Percentiles rank a stretch among this genome's conserved stretches.
phyloP scores from a whole-genome alignment of 495 filamentous ascomycete genomes.

The Cercophora samala region DNA sequence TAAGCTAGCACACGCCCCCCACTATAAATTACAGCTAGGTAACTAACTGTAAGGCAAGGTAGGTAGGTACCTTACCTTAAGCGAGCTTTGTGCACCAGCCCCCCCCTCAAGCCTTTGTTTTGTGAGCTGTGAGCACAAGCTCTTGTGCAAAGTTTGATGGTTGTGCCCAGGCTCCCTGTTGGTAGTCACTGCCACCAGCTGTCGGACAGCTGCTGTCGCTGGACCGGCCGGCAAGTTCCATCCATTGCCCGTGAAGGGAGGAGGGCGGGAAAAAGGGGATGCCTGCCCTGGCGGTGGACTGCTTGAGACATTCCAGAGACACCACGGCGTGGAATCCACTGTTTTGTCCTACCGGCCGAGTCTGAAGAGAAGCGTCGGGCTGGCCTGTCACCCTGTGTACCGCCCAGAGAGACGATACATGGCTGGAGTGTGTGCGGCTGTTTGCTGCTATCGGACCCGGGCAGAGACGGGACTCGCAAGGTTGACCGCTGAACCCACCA shows the following conservation, averaged over 20 bases:
- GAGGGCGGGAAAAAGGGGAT: neutral
- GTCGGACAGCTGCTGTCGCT: neutral
- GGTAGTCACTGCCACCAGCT: neutral
- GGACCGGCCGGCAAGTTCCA: neutral
- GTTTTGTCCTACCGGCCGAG: neutral
- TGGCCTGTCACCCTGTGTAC: neutral
- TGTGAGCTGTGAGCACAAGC: neutral
- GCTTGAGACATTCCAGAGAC: neutral
- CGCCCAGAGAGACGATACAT: slow-evolving; percentile 20
- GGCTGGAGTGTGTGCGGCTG: slow-evolving; percentile 13
- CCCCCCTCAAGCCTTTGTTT: neutral
- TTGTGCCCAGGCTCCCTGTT: too few relatives aligned
- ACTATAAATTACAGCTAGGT: slow-evolving; percentile 17
- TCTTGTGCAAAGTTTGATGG: slow-evolving; percentile 1
- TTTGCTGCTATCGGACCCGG: neutral
- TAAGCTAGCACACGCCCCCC: slow-evolving; percentile 1
- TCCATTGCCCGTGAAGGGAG: too few relatives aligned
- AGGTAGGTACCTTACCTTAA: too few relatives aligned
- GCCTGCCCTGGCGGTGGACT: neutral
- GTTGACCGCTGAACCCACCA: slow-evolving; percentile 14
- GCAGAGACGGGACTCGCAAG: slow-evolving; percentile 13
- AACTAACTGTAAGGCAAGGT: neutral
- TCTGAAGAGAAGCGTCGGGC: neutral
- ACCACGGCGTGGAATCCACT: neutral
- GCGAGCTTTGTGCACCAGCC: slow-evolving; percentile 6